phyloP scores from a whole-genome alignment of 2,329 filamentous ascomycete species.

The Chaetothyriales sp. region DNA sequence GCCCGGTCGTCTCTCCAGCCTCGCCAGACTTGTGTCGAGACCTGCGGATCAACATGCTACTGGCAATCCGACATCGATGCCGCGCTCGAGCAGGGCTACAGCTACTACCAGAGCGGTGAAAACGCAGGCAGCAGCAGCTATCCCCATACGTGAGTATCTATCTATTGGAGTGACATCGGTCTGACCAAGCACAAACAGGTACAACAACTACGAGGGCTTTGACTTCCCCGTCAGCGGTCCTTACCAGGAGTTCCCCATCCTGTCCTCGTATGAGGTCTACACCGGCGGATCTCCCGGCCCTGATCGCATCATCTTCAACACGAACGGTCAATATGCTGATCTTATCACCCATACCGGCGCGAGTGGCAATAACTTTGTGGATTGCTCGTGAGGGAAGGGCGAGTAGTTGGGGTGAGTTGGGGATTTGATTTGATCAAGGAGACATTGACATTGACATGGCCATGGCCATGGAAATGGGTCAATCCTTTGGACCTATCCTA shows the following conservation, averaged over 20 bases:
- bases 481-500: neutral
- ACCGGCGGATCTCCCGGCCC: conserved; percentile 48
- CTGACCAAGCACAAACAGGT: conserved; percentile 17
- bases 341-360: conserved; percentile 57
- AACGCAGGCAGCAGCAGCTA: conserved; percentile 32
- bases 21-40: conserved; percentile 32
- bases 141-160: conserved; percentile 30
- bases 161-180: neutral
- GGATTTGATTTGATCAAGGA: neutral
- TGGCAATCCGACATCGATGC: conserved; percentile 33
- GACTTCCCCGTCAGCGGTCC: conserved; percentile 41
- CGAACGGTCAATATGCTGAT: conserved; percentile 41
- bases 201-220: conserved; percentile 50
- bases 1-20: conserved; percentile 19
- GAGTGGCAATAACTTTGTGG: conserved; percentile 52
- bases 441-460: too few relatives aligned
- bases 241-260: conserved; percentile 50
- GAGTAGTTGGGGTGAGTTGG: neutral
- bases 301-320: conserved; percentile 52
- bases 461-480: neutral
- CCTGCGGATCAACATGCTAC: conserved; percentile 42
- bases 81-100: conserved; percentile 38
- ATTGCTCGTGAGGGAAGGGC: conserved; percentile 27
- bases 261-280: conserved; percentile 35
- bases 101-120: conserved; percentile 29